A percentile compares a stretch with the other conserved stretches of the same genome.
Conservation (phyloP, 345 rosid species). For the Clarkia xantiana region DNA sequence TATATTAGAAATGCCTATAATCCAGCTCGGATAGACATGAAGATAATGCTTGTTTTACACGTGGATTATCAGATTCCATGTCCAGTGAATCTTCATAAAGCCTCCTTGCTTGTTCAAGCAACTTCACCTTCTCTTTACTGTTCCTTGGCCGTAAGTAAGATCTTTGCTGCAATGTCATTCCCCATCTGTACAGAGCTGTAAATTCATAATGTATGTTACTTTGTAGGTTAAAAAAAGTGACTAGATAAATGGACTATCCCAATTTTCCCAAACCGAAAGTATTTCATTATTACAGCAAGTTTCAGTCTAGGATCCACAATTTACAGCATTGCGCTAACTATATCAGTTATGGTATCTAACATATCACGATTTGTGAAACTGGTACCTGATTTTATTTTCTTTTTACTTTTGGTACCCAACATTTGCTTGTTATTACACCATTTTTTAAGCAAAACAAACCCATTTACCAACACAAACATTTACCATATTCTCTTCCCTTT, state of each 20-base stretch:
- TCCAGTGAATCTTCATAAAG: slow-evolving; percentile 54
- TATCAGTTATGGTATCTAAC: no score
- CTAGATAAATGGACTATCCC: neutral
- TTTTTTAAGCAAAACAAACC: no score
- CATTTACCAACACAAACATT: no score
- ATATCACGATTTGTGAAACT: no score
- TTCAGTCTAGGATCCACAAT: no score
- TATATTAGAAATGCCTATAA: slow-evolving; percentile 11
- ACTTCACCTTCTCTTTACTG: slow-evolving; percentile 42
- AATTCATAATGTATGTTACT: neutral
- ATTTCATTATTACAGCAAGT: neutral
- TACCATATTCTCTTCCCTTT: no score
- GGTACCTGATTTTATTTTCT: no score
- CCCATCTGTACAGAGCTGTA: slow-evolving; percentile 68
- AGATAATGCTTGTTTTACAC: slow-evolving; percentile 38
- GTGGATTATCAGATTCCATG: slow-evolving; percentile 39
- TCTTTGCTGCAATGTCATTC: slow-evolving; percentile 49
- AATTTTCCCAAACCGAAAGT: neutral
- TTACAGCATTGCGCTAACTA: no score
- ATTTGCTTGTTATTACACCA: no score
- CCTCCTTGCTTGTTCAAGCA: slow-evolving; percentile 46
- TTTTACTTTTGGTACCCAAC: no score
- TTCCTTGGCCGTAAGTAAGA: slow-evolving; percentile 39
- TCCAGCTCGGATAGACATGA: slow-evolving; percentile 43
- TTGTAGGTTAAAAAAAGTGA: neutral